Evolutionary conservation across 345 rosid species (phyloP).

Genomic region (Melaleuca alternifolia): DNA sequence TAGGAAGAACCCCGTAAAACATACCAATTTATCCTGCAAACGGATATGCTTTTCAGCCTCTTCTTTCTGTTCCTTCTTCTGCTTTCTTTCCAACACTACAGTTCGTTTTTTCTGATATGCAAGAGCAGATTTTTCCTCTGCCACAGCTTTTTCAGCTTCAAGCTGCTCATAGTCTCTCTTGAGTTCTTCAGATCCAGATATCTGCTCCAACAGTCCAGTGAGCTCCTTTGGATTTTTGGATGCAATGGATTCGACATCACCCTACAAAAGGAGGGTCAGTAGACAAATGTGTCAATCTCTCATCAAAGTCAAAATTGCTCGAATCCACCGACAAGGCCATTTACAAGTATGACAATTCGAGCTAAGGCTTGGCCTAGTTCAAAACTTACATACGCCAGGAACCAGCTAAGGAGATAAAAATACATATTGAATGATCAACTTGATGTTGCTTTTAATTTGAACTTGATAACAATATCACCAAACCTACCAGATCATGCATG

Average conservation of each 20-base stretch:
- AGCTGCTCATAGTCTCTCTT: constrained; percentile 83
- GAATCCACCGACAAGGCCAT: background rate
- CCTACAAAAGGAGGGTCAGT: constrained; percentile 24
- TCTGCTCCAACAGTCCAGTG: constrained; percentile 83
- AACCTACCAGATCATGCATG: no score
- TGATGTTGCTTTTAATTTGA: no score
- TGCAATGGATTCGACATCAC: constrained; percentile 98
- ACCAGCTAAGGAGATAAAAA: no score
- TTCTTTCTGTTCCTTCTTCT: constrained; percentile 97
- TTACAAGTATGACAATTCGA: background rate
- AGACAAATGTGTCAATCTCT: background rate
- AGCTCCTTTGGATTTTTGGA: constrained; percentile 93
- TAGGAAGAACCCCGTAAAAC: background rate
- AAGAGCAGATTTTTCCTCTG: constrained; percentile 81
- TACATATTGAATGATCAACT: no score
- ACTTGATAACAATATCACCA: no score
- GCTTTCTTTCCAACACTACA: constrained; percentile 75
- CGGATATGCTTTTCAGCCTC: constrained; percentile 93
- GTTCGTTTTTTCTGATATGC: constrained; percentile 80
- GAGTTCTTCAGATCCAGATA: constrained; percentile 92
- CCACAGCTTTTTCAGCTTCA: constrained; percentile 66
- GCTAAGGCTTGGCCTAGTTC: background rate
- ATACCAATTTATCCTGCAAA: constrained; percentile 86
- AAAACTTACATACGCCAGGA: background rate
- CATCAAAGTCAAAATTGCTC: background rate